phyloP scores from a whole-genome alignment of 2,329 filamentous ascomycete genomes.

The Lasiodiplodia gonubiensis region DNA sequence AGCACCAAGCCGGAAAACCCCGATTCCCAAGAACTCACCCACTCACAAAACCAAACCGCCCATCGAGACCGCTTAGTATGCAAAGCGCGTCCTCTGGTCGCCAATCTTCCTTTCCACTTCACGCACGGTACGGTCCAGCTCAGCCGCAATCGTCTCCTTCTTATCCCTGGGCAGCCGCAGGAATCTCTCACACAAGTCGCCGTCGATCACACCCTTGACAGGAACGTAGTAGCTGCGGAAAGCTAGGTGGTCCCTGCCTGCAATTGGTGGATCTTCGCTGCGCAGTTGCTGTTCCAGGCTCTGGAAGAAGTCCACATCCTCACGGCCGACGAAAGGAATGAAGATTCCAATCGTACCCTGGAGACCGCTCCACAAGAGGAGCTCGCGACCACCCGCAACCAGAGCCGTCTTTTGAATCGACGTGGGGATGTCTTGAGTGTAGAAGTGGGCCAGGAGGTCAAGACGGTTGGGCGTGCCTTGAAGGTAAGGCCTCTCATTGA shows the following conservation, averaged over 20 bases:
- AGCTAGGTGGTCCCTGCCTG: slow-evolving; percentile 92
- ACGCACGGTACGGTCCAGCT: slow-evolving; percentile 85
- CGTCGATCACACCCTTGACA: slow-evolving; percentile 95
- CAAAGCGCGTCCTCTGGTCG: slow-evolving; percentile 40
- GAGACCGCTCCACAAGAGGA: slow-evolving; percentile 90
- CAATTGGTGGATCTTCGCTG: slow-evolving; percentile 80
- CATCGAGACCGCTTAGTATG: slow-evolving; percentile 25
- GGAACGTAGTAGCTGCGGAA: slow-evolving; percentile 96
- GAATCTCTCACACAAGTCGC: slow-evolving; percentile 93
- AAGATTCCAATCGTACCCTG: slow-evolving; percentile 94
- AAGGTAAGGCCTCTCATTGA: slow-evolving; percentile 87
- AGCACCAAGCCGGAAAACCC: slow-evolving; percentile 14
- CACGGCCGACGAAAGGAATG: slow-evolving; percentile 87
- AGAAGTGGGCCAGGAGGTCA: slow-evolving; percentile 86
- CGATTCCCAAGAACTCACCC: neutral
- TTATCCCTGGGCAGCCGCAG: slow-evolving; percentile 82
- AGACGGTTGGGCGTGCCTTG: slow-evolving; percentile 86
- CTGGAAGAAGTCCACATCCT: slow-evolving; percentile 98
- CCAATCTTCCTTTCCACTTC: slow-evolving; percentile 94
- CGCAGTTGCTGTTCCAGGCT: slow-evolving; percentile 87
- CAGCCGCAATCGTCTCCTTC: slow-evolving; percentile 93
- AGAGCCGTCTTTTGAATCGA: slow-evolving; percentile 88
- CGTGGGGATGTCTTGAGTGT: slow-evolving; percentile 88
- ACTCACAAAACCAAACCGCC: neutral
- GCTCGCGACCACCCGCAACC: slow-evolving; percentile 87